Conservation (phyloP, 768 basidiomycete genomes). For the Trichaptum fuscoviolaceum region DNA sequence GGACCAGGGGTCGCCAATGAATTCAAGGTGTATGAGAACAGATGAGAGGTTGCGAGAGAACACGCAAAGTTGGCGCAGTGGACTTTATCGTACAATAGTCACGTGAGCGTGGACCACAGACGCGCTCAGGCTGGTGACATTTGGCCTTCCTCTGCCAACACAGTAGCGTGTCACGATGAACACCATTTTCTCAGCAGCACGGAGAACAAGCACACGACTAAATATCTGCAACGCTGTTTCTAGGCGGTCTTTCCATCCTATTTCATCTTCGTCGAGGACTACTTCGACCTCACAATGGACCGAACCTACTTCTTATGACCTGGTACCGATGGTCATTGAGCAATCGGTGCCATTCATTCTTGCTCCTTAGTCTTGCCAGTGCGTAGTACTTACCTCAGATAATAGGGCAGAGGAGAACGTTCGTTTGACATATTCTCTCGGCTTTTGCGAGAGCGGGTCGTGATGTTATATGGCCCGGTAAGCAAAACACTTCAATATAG, state of each 20-base stretch:
- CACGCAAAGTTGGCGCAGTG: neutral
- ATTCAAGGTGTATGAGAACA: too few species aligned
- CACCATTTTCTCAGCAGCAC: neutral
- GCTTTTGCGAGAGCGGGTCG: constrained; percentile 85
- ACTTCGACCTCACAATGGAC: neutral
- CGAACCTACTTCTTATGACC: constrained; percentile 21
- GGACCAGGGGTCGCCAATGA: neutral
- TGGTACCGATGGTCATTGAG: constrained; percentile 92
- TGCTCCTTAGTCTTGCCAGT: constrained; percentile 8
- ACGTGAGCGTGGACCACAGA: neutral
- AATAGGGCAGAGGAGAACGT: constrained; percentile 76
- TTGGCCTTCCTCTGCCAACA: too few species aligned
- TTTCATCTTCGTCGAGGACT: neutral
- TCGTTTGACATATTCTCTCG: constrained; percentile 97
- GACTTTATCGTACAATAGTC: neutral
- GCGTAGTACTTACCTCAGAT: neutral
- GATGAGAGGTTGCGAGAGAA: neutral
- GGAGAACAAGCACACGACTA: neutral
- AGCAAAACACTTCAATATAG: constrained; percentile 21
- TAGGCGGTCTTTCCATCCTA: neutral
- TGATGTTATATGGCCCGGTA: constrained; percentile 93
- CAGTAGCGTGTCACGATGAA: too few species aligned
- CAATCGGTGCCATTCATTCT: constrained; percentile 60
- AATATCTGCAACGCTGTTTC: neutral
- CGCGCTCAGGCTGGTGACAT: neutral